Base-by-base conservation (phyloP, 768 basidiomycete species). In the Termitomyces sp. region DNA sequence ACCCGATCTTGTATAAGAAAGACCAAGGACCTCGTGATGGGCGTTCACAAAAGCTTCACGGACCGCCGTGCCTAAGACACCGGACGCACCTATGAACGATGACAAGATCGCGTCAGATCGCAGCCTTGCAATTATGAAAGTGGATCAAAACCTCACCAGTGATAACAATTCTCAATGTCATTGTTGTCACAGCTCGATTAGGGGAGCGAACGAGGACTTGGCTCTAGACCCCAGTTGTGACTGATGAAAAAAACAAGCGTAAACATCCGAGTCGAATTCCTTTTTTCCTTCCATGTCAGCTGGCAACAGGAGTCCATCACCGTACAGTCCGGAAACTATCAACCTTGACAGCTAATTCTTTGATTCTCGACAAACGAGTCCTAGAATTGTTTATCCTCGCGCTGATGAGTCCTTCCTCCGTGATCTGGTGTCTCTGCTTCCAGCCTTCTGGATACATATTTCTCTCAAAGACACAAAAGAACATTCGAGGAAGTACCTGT, bases 41-140 rank as follows among this genome's bases (percentile, higher is more conserved):
- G 65, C 60, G 24, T 62, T 64, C 37, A 77, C 75, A 77, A 94
- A 93, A 2, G 88, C 85, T 26, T 75, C 68, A 67, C 81, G 82
- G 9, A 96, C 83, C 0, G 91, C 91, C 7, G 87, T 77, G 10
- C 96, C 96, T 12, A 98, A 82, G 9, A 98, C 82, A 29, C 96
- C 96, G 36, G 93, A 95, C 56, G 94, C 94, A 61, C 94, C 94
- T 94, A 72, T 18, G 48, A n/a, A 53, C 31, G 24, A 31, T 20
- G 7, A n/a, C 12, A 12, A 20, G n/a, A 33, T 36, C 26, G 36
- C 20, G 28, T 49, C 46, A 18, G 45, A 44, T 52, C 58, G 42
- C 34, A 20, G 13, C 26, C 15, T 7, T 18, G 6, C 2, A 28
- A 12, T 22, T 20, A 18, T 24, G 9, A 31, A 45, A 39, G 47